These are phyloP conservation scores for Athelia sp. DNA, from an alignment of 1,284 basidiomycete genomes.

Conservation along the genomic window DNA sequence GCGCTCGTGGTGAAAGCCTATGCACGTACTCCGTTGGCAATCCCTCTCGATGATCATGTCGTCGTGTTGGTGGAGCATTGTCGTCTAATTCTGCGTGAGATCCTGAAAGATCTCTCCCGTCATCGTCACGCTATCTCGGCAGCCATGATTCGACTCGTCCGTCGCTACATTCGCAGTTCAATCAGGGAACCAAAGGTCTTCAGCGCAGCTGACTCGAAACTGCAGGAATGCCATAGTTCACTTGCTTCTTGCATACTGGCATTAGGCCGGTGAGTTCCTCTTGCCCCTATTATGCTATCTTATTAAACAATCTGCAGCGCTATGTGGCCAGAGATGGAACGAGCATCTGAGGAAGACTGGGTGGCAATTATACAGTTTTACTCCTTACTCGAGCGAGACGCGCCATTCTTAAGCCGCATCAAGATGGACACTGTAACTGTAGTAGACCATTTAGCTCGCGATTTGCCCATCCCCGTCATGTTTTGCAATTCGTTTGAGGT, in stretches of 20 bases:
- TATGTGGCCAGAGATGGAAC: not conserved
- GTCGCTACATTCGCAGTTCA: not conserved
- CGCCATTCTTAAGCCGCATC: not conserved
- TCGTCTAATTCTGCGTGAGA: not conserved
- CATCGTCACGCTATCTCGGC: not conserved
- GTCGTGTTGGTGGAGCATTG: not conserved
- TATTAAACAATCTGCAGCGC: no score
- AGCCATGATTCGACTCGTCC: not conserved
- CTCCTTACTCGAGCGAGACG: not conserved
- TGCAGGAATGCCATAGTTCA: not conserved
- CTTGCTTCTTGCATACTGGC: not conserved
- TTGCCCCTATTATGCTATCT: no score
- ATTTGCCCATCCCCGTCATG: not conserved
- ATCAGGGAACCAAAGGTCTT: not conserved
- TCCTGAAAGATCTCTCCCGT: not conserved
- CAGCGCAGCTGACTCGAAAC: not conserved
- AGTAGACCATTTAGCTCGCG: not conserved
- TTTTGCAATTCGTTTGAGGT: not conserved
- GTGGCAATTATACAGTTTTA: not conserved
- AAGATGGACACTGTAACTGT: not conserved
- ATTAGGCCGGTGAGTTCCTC: not conserved
- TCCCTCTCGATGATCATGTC: not conserved
- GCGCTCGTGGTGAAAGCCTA: not conserved
- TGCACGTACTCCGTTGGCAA: not conserved
- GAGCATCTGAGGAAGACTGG: no score